These are phyloP conservation scores for Colletotrichum orbiculare DNA, from an alignment of 2,329 filamentous ascomycete species.

Conservation along the genomic window DNA sequence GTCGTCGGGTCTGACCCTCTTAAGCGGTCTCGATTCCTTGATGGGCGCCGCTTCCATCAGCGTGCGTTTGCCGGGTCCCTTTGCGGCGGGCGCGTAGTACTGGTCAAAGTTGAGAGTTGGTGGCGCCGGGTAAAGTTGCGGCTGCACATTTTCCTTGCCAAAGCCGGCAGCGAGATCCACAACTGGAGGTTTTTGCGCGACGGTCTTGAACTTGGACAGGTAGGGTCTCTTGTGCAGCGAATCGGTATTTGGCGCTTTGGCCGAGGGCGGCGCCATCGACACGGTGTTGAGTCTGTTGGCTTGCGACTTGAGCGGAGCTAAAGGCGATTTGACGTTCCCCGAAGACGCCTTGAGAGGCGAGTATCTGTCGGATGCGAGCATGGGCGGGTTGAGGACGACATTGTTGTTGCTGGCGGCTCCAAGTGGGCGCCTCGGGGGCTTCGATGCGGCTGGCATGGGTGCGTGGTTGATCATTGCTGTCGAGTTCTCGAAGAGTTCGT, in stretches of 20 bases:
- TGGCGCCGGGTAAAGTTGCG: constrained; percentile 61
- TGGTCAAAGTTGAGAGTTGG: constrained; percentile 61
- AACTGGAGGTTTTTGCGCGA: constrained; percentile 60
- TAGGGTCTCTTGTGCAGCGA: constrained; percentile 75
- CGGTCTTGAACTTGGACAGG: constrained; percentile 69
- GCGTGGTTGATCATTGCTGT: constrained; percentile 65
- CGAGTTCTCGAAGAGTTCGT: constrained; percentile 59
- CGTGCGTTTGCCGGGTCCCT: constrained; percentile 67
- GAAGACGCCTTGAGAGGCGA: constrained; percentile 77
- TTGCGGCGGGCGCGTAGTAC: constrained; percentile 56
- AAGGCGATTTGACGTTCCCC: constrained; percentile 67
- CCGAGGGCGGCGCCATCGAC: constrained; percentile 72
- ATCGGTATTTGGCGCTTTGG: constrained; percentile 68
- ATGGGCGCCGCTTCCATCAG: constrained; percentile 80
- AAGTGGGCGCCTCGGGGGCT: constrained; percentile 60
- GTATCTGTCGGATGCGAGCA: constrained; percentile 61
- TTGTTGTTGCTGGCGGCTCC: constrained; percentile 70
- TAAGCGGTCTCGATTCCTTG: constrained; percentile 73
- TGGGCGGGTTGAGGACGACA: constrained; percentile 73
- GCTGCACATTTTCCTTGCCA: constrained; percentile 69
- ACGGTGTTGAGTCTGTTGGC: constrained; percentile 74
- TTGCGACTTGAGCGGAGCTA: constrained; percentile 64
- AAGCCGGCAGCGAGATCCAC: constrained; percentile 53
- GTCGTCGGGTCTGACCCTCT: constrained; percentile 75
- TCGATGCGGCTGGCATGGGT: constrained; percentile 64